Base-by-base conservation (phyloP, 1,284 basidiomycete genomes). In the Amylostereum areolatum region DNA sequence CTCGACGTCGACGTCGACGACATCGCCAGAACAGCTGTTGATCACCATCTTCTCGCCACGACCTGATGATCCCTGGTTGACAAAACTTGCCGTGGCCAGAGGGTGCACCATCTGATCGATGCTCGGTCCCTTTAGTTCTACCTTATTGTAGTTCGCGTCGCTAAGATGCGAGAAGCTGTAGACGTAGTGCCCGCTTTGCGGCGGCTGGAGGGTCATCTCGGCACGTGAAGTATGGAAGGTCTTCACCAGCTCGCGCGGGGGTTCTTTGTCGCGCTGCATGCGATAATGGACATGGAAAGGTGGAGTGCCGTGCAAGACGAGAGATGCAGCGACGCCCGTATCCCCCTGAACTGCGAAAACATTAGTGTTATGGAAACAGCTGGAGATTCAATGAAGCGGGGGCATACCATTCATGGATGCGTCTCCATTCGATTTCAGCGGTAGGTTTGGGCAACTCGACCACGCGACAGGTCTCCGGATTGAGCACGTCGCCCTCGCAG, bases 51-150 rank as follows among this genome's bases (percentile, higher is more conserved):
- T 80, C 40, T 72, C 74, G 40, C 72, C 68, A 28, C 72, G 74
- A 32, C 25, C 28, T 18, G 62, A 55, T 25, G 60, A 55, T n/a
- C 64, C 61, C 32, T 64, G 64, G n/a, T 74, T 66, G 29, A 74
- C 70, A 60, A 96, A 90, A 52, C 85, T 80, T 2, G 88, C 92
- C 43, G 80, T 80, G 0, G 92, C 92, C 29, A 91, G 74, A 0
- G 91, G 91, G 63, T 94, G 92, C n/a, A 96, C 88, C 25, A 85
- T 77, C 66, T 95, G 91, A 47, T 87, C 81, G 55, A 92, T 88
- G 43, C 80, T 85, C 11, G 83, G 81, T 11, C 84, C 84, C 43
- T 83, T 72, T 12, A 92, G 68, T 28, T 80, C 75, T 11, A 92
- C 74, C 55, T 81, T 81, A 56, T 79, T 75, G 68, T 99, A 98